Evolutionary conservation across 140 eudicot genomes (phyloP), one percentile per base, ranked within the genome.

Genomic region (Stevia rebaudiana): DNA sequence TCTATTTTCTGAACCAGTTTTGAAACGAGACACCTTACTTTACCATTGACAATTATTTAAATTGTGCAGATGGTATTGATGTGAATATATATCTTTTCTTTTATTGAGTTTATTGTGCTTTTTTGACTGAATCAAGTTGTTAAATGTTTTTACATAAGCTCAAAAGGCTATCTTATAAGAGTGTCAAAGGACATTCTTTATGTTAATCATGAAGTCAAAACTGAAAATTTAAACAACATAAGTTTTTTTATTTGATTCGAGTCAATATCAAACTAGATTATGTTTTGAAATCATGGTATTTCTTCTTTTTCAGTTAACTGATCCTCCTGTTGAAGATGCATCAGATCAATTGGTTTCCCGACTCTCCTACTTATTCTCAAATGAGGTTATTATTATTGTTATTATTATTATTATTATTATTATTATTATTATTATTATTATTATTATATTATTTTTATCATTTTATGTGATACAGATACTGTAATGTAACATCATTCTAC

Each of bases 311-410:
- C 94, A 92, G 98, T 79, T 92, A 48, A 73, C 54, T 65, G 71
- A 66, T 63, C 85, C 95, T 64, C 81, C 86, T n/a, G 76, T 73
- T 10, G 72, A 79, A 80, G 84, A 92, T 60, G 75, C 98, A 64
- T 74, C 80, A 78, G 86, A 85, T 75, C 87, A 88, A 57, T 80
- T 92, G 82, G 87, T 72, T 61, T 68, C 77, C 56, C 86, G 98
- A 36, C 80, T 92, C 24, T 60, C 92, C 10, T 88, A 79, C 69
- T 61, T 85, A 47, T 88, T 92, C 75, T 82, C 95, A 52, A 39
- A 76, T 63, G 89, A 83, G 89, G 98, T 92, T 71, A 21, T 68
- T 65, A 16, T n/a, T n/a, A n/a, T n/a, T n/a, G n/a, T n/a, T n/a
- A n/a, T n/a, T n/a, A n/a, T n/a, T n/a, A n/a, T n/a, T n/a, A n/a